A percentile compares a stretch with the other conserved stretches of the same genome.
These are phyloP conservation scores for Aspergillus sclerotiicarbonarius DNA, from an alignment of 495 filamentous ascomycete species.

Conservation along the genomic window DNA sequence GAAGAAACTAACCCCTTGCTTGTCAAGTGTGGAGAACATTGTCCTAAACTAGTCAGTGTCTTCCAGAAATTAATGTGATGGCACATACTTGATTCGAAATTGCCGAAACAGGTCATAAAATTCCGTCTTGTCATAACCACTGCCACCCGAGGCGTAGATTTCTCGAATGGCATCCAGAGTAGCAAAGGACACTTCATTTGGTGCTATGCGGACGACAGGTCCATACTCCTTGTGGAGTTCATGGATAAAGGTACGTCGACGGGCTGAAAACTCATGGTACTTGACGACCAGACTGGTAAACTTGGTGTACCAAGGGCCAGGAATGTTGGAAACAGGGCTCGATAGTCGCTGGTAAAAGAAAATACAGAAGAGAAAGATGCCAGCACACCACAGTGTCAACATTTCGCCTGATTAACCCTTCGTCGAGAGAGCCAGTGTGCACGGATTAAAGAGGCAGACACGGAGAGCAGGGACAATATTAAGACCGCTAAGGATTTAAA, in stretches of 20 bases:
- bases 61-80: background rate
- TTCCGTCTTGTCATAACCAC: conserved; percentile 67
- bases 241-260: conserved; percentile 56
- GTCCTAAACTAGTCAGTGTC: conserved; percentile 36
- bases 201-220: conserved; percentile 54
- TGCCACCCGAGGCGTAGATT: conserved; percentile 63
- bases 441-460: too few species aligned
- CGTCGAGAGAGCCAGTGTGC: too few species aligned
- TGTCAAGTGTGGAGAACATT: conserved; percentile 60
- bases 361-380: conserved; percentile 12
- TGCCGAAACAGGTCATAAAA: conserved; percentile 63
- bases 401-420: too few species aligned
- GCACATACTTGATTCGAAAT: conserved; percentile 48
- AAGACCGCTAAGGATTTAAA: background rate
- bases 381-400: conserved; percentile 24
- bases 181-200: conserved; percentile 62
- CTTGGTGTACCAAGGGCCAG: conserved; percentile 52
- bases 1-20: conserved; percentile 45
- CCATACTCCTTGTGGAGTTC: conserved; percentile 55
- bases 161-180: conserved; percentile 58
- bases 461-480: too few species aligned
- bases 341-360: conserved; percentile 13
- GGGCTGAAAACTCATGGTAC: conserved; percentile 54
- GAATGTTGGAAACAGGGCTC: conserved; percentile 29
- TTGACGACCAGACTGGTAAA: conserved; percentile 55